phyloP scores from a whole-genome alignment of 2,329 filamentous ascomycete species.

The Botryotinia narcissicola region DNA sequence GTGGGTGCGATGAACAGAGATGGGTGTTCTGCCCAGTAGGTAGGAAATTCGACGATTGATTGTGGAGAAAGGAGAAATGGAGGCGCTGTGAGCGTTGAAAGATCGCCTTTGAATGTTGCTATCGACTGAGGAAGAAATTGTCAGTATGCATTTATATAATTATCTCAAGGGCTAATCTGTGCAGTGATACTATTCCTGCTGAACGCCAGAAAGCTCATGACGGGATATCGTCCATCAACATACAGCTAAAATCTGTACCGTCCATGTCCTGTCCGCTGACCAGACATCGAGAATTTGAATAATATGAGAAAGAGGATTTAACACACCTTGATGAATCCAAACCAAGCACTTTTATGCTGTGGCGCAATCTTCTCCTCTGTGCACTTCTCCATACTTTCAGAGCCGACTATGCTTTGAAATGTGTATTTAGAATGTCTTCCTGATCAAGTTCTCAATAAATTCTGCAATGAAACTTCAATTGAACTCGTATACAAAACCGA shows the following conservation, averaged over 20 bases:
- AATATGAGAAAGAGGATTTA: background rate
- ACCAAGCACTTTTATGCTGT: conserved; percentile 35
- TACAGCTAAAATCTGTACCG: background rate
- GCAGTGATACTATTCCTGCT: background rate
- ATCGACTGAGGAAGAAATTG: conserved; percentile 53
- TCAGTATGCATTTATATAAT: background rate
- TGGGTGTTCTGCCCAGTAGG: conserved; percentile 80
- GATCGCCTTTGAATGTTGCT: conserved; percentile 77
- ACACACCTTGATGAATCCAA: conserved; percentile 37
- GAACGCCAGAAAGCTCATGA: background rate
- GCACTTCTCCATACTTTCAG: conserved; percentile 10
- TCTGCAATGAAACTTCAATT: background rate
- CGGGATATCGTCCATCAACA: too few species aligned
- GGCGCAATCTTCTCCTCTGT: conserved; percentile 28
- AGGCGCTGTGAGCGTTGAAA: conserved; percentile 75
- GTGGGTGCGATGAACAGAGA: conserved; percentile 77
- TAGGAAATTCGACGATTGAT: conserved; percentile 75
- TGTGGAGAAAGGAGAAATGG: conserved; percentile 81
- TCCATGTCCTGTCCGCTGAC: background rate
- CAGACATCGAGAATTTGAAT: background rate
- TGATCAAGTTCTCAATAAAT: background rate
- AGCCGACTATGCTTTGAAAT: background rate
- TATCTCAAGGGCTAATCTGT: background rate
- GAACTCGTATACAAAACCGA: background rate
- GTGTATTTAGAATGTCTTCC: background rate